phyloP scores from a whole-genome alignment of 306 rosid genomes.

The Dicorynia guianensis region DNA sequence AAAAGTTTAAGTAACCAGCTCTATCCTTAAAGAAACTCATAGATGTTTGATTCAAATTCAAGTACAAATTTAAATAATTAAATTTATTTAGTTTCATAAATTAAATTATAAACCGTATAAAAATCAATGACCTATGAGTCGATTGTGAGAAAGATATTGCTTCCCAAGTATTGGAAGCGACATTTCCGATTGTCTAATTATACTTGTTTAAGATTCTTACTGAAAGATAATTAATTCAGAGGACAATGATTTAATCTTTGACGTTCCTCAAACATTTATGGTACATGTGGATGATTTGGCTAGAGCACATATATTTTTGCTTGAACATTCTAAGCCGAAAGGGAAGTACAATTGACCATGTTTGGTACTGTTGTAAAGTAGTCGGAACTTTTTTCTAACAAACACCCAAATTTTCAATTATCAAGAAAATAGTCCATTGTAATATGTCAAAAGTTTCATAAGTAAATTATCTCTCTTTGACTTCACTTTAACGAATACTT shows the following conservation, averaged over 20 bases:
- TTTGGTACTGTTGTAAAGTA: constrained; percentile 40
- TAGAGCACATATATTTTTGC: constrained; percentile 63
- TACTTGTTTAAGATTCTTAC: too few species aligned
- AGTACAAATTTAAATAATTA: too few species aligned
- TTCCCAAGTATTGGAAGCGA: too few species aligned
- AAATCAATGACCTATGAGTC: too few species aligned
- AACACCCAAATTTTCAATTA: constrained; percentile 49
- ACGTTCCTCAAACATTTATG: constrained; percentile 29
- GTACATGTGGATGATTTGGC: constrained; percentile 74
- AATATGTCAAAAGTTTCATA: too few species aligned
- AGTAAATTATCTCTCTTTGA: neutral
- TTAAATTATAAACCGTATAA: too few species aligned
- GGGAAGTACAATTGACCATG: constrained; percentile 65
- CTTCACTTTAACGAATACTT: neutral
- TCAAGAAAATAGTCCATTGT: constrained; percentile 44
- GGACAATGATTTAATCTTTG: constrained; percentile 42
- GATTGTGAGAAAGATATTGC: too few species aligned
- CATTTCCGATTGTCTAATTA: too few species aligned
- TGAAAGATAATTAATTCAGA: constrained; percentile 51
- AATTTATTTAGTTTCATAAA: too few species aligned
- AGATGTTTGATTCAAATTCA: constrained; percentile 54
- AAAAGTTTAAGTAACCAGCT: neutral
- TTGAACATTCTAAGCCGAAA: constrained; percentile 57
- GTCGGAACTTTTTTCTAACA: constrained; percentile 46
- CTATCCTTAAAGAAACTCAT: constrained; percentile 49